Evolutionary conservation across 805 yeast species (phyloP).

Genomic region (Starmerella floricola): DNA sequence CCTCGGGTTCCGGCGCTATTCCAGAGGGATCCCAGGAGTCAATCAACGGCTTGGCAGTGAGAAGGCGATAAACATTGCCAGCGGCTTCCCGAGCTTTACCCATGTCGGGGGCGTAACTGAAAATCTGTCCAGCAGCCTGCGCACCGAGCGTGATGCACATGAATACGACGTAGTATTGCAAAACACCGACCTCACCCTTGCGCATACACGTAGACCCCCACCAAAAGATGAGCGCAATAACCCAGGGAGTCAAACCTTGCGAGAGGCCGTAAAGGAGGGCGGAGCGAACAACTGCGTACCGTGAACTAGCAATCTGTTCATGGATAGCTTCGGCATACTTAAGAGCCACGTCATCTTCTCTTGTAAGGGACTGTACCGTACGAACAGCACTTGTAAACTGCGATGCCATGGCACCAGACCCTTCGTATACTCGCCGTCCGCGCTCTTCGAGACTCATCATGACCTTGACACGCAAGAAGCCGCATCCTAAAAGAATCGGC

Average conservation of each 20-base stretch:
- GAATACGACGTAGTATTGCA: slow-evolving; percentile 32
- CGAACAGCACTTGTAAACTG: slow-evolving; percentile 32
- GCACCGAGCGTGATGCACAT: slow-evolving; percentile 33
- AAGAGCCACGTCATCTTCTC: slow-evolving; percentile 31
- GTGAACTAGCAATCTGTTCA: slow-evolving; percentile 26
- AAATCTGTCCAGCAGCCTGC: slow-evolving; percentile 33
- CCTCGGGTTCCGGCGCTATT: slow-evolving; percentile 23
- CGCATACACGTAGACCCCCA: slow-evolving; percentile 32
- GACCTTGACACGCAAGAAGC: slow-evolving; percentile 31
- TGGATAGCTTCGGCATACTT: slow-evolving; percentile 26
- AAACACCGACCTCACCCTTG: slow-evolving; percentile 24
- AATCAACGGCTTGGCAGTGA: slow-evolving; percentile 28
- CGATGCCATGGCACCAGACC: slow-evolving; percentile 33
- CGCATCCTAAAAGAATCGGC: slow-evolving; percentile 32
- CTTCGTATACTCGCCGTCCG: slow-evolving; percentile 31
- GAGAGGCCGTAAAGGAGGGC: slow-evolving; percentile 31
- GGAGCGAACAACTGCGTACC: slow-evolving; percentile 24
- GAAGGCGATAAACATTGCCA: slow-evolving; percentile 26
- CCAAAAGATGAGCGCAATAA: slow-evolving; percentile 35
- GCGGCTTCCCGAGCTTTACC: slow-evolving; percentile 34
- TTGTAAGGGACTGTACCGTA: slow-evolving; percentile 33
- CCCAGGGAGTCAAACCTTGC: slow-evolving; percentile 33
- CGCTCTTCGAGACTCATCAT: slow-evolving; percentile 28
- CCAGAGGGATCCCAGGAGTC: slow-evolving; percentile 29
- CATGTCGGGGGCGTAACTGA: slow-evolving; percentile 35